Conservation (phyloP, 768 basidiomycete genomes). For the Chalciporus chontae region DNA sequence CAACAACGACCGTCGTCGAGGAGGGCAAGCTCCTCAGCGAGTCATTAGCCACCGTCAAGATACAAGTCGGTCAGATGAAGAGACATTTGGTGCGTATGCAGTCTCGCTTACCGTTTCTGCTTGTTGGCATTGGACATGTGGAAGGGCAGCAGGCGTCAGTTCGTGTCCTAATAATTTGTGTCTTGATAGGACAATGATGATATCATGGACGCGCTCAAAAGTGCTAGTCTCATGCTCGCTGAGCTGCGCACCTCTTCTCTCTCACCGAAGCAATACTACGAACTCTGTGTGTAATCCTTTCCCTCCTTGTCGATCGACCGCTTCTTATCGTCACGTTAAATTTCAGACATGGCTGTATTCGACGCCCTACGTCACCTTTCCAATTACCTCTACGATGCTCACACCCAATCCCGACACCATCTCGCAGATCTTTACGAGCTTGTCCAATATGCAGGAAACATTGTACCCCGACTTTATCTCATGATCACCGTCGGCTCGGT, state of each 20-base stretch:
- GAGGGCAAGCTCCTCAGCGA: constrained; percentile 85
- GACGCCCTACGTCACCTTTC: constrained; percentile 93
- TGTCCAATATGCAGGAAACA: constrained; percentile 98
- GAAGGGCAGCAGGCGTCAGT: neutral
- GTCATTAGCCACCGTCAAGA: constrained; percentile 81
- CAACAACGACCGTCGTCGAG: constrained; percentile 47
- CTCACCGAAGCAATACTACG: constrained; percentile 97
- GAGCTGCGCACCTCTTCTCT: constrained; percentile 92
- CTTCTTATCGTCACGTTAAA: neutral
- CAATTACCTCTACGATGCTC: constrained; percentile 95
- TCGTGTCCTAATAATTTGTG: neutral
- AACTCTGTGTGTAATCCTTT: constrained; percentile 66
- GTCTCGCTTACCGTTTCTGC: neutral
- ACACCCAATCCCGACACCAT: constrained; percentile 87
- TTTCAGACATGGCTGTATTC: constrained; percentile 94
- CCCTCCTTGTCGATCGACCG: neutral
- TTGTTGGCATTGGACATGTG: neutral
- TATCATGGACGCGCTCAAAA: constrained; percentile 98
- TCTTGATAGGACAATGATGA: constrained; percentile 79
- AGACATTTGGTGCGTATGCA: constrained; percentile 69
- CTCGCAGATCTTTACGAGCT: constrained; percentile 98
- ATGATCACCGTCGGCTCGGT: constrained; percentile 99
- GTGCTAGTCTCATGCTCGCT: constrained; percentile 94
- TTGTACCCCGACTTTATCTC: constrained; percentile 89
- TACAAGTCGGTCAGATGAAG: constrained; percentile 94